Evolutionary conservation across 345 rosid genomes (phyloP).

Genomic region (Dipteronia sinensis): DNA sequence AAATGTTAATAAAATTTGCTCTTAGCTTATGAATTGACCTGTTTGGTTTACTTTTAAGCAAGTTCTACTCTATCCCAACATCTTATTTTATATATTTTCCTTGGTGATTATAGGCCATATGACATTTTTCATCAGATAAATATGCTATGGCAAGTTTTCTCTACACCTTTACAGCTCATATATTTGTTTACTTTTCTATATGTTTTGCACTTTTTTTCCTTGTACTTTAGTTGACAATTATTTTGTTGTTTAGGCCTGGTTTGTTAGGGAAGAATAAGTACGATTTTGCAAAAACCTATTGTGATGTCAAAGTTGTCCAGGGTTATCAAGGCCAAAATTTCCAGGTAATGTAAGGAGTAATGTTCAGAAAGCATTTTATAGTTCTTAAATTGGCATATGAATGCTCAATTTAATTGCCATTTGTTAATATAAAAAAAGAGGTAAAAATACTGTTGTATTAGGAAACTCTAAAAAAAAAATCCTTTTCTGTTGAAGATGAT

Average conservation of each 20-base stretch:
- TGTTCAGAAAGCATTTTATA: constrained; percentile 15
- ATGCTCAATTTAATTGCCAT: background rate
- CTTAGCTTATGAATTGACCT: background rate
- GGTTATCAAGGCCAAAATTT: constrained; percentile 58
- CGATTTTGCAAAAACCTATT: constrained; percentile 89
- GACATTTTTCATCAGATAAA: constrained; percentile 98
- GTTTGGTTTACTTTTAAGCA: constrained; percentile 2
- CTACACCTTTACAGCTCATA: constrained; percentile 12
- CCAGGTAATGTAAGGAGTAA: constrained; percentile 58
- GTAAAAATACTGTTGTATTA: background rate
- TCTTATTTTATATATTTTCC: constrained; percentile 37
- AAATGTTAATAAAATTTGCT: background rate
- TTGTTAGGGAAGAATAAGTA: constrained; percentile 84
- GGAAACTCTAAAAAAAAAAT: background rate
- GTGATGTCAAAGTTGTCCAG: constrained; percentile 57
- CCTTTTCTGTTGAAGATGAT: background rate
- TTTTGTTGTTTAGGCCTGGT: constrained; percentile 76
- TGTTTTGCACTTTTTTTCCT: background rate
- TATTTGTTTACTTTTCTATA: constrained; percentile 20
- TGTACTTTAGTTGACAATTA: constrained; percentile 22
- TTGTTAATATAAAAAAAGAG: background rate
- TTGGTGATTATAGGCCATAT: constrained; percentile 82
- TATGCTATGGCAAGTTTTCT: constrained; percentile 78
- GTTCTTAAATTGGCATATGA: background rate
- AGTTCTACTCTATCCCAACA: constrained; percentile 35